A percentile compares a stretch with the other conserved stretches of the same genome.
phyloP scores from a whole-genome alignment of 2,329 filamentous ascomycete species.

The Paecilomyces variotii region DNA sequence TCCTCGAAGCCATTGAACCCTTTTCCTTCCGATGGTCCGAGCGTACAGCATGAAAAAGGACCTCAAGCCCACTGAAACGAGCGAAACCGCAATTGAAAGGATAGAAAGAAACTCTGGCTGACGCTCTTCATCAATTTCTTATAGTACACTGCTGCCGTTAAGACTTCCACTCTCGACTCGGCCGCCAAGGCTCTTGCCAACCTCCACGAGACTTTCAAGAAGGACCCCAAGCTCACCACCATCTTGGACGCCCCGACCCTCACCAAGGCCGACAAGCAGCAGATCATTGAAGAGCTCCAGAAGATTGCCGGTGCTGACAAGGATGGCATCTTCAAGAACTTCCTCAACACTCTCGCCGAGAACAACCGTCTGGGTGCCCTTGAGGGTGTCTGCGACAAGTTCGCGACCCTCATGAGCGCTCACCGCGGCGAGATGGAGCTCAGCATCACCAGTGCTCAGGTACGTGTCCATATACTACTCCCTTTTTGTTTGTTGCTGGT shows the following conservation, averaged over 20 bases:
- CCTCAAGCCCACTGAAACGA: background rate
- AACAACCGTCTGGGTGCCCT: constrained; percentile 91
- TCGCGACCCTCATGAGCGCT: constrained; percentile 76
- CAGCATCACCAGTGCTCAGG: constrained; percentile 80
- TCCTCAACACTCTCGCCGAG: constrained; percentile 80
- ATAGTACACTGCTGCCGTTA: constrained; percentile 93
- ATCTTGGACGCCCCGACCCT: constrained; percentile 80
- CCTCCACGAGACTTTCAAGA: constrained; percentile 65
- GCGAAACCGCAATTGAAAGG: constrained; percentile 2
- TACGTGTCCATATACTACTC: constrained; percentile 39
- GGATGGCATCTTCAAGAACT: constrained; percentile 82
- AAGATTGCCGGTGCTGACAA: constrained; percentile 70
- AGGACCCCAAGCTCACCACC: constrained; percentile 68
- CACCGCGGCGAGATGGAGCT: constrained; percentile 89
- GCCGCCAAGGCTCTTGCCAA: constrained; percentile 70
- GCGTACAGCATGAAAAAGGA: background rate
- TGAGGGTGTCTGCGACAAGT: constrained; percentile 78
- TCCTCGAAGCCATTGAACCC: background rate
- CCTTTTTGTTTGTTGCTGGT: background rate
- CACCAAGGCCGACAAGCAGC: constrained; percentile 66
- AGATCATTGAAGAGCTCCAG: constrained; percentile 78
- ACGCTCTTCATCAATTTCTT: background rate
- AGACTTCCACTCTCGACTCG: constrained; percentile 75
- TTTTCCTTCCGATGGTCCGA: background rate
- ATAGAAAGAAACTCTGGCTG: constrained; percentile 6